Conservation (phyloP, 352 stramenopile genomes). For the Globisporangium uncinulatum region DNA sequence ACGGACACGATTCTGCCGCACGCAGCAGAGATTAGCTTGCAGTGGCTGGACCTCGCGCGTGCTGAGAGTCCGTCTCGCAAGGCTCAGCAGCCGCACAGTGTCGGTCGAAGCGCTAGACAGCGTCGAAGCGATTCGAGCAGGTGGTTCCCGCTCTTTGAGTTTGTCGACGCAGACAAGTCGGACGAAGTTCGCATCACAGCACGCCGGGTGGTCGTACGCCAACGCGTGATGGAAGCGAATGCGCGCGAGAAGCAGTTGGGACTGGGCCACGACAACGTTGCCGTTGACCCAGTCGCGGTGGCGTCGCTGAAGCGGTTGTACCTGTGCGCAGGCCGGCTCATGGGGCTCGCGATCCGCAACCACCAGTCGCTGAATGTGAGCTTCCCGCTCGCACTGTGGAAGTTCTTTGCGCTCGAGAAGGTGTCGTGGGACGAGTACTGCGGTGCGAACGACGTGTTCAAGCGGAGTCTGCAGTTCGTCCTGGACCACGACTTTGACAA, state of each 20-base stretch:
- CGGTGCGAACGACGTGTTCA: constrained; percentile 46
- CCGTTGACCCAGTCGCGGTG: constrained; percentile 26
- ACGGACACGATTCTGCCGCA: constrained; percentile 18
- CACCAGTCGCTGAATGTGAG: constrained; percentile 53
- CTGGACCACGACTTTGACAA: constrained; percentile 62
- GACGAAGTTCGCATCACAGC: constrained; percentile 31
- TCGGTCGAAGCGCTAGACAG: background rate
- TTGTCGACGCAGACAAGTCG: constrained; percentile 18
- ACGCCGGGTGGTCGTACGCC: constrained; percentile 21
- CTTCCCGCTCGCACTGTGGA: constrained; percentile 66
- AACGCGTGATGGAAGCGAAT: constrained; percentile 33
- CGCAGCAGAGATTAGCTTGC: constrained; percentile 46
- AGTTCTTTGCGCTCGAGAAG: constrained; percentile 44
- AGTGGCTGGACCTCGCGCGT: constrained; percentile 58
- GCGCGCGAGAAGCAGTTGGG: constrained; percentile 20
- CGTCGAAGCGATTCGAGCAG: constrained; percentile 21
- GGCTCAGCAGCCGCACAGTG: constrained; percentile 1
- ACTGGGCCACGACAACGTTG: constrained; percentile 34
- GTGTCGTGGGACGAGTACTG: constrained; percentile 63
- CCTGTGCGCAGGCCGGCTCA: constrained; percentile 48
- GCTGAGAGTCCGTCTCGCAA: constrained; percentile 19
- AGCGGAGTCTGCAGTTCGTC: constrained; percentile 54
- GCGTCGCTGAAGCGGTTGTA: constrained; percentile 56
- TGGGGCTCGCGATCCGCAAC: constrained; percentile 66
- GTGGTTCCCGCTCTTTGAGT: constrained; percentile 60